Conservation (phyloP, 441 rosid species). For the Sinapis alba region DNA sequence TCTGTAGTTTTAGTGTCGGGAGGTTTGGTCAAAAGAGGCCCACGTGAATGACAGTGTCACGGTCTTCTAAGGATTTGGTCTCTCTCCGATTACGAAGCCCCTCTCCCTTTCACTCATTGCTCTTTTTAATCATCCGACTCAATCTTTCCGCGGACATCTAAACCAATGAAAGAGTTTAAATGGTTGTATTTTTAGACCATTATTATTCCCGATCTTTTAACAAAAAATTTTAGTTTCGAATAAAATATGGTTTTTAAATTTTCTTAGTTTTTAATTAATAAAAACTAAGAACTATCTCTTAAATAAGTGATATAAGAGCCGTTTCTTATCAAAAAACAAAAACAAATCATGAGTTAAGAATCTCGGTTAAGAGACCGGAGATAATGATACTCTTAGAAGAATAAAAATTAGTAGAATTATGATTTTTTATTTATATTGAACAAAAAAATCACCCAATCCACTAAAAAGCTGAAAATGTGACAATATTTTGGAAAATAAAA, state of each 20-base stretch:
- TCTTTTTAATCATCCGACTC: conserved; percentile 1
- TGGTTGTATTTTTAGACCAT: neutral
- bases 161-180: neutral
- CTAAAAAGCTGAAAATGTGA: neutral
- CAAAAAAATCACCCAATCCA: neutral
- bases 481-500: neutral
- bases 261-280: too few species aligned
- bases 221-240: too few species aligned
- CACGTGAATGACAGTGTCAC: conserved; percentile 46
- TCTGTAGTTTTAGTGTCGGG: conserved; percentile 36
- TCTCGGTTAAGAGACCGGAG: too few species aligned
- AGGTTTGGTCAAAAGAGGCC: conserved; percentile 43
- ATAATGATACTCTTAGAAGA: neutral
- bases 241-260: too few species aligned
- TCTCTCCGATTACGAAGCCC: conserved; percentile 35
- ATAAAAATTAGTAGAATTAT: neutral
- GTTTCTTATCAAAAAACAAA: too few species aligned
- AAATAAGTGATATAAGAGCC: too few species aligned
- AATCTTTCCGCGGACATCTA: neutral
- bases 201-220: too few species aligned
- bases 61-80: conserved; percentile 43
- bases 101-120: conserved; percentile 23
- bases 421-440: neutral
- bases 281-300: too few species aligned
- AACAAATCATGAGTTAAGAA: too few species aligned